A percentile compares a stretch with the other conserved stretches of the same genome.
phyloP scores from a whole-genome alignment of 2,329 filamentous ascomycete genomes.

The Apiospora koreana region DNA sequence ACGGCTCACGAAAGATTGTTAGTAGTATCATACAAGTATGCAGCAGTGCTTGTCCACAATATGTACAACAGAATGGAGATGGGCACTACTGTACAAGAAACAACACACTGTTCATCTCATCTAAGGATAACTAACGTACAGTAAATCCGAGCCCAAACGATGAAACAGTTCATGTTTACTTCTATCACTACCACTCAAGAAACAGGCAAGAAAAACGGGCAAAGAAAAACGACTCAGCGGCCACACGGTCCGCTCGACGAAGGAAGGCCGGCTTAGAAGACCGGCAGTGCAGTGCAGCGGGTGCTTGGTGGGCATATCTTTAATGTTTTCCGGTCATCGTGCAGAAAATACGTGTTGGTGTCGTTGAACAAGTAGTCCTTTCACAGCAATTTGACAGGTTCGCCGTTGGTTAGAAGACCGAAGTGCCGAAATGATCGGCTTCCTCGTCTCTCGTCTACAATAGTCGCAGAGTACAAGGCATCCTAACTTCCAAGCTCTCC shows the following conservation, averaged over 20 bases:
- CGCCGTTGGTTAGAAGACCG: not conserved
- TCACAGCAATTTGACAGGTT: not conserved
- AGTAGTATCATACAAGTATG: not conserved
- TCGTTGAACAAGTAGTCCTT: not conserved
- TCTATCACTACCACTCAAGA: not conserved
- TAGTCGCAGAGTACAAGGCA: not conserved
- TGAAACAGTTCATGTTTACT: not conserved
- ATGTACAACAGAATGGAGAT: not conserved
- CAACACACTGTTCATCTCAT: not conserved
- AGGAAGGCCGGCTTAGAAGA: not conserved
- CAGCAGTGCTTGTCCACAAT: not conserved
- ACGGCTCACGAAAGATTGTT: not conserved
- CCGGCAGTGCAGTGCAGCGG: not conserved
- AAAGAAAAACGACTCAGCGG: not conserved
- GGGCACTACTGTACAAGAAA: not conserved
- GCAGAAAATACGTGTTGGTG: not conserved
- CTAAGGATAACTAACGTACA: no score
- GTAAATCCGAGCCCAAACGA: not conserved
- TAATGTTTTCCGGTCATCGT: not conserved
- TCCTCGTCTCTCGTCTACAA: not conserved
- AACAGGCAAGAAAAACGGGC: not conserved
- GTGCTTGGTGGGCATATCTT: not conserved
- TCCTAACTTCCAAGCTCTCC: not conserved
- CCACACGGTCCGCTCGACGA: not conserved
- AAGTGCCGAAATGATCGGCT: conserved; percentile 1